These are phyloP conservation scores for Cercospora zeina DNA, from an alignment of 2,329 filamentous ascomycete species.

Conservation along the genomic window DNA sequence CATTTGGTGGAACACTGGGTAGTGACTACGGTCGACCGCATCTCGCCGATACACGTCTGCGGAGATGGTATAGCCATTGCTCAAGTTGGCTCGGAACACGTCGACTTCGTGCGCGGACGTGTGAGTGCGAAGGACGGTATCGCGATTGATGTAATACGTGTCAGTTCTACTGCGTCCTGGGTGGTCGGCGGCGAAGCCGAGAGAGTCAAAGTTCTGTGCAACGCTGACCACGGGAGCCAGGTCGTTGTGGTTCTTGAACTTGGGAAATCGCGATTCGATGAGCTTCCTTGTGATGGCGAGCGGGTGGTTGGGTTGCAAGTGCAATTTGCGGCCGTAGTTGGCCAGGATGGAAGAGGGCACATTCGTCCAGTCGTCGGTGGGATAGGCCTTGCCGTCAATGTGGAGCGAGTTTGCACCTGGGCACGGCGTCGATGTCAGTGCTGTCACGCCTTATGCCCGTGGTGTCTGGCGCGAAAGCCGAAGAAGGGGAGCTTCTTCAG, in stretches of 20 bases:
- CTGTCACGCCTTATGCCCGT: slow-evolving; percentile 5
- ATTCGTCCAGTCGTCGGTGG: slow-evolving; percentile 82
- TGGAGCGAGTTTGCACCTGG: slow-evolving; percentile 37
- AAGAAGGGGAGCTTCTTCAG: neutral
- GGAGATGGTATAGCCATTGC: slow-evolving; percentile 81
- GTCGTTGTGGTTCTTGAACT: slow-evolving; percentile 74
- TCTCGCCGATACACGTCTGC: slow-evolving; percentile 95
- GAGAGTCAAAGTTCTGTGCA: slow-evolving; percentile 90
- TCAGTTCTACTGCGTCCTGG: slow-evolving; percentile 84
- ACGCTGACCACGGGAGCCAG: slow-evolving; percentile 83
- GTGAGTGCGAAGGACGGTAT: slow-evolving; percentile 85
- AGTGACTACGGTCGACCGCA: slow-evolving; percentile 91
- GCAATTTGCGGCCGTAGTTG: slow-evolving; percentile 74
- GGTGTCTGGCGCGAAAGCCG: neutral
- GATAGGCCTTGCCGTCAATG: slow-evolving; percentile 65
- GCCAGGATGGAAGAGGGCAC: slow-evolving; percentile 72
- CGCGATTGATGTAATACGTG: slow-evolving; percentile 90
- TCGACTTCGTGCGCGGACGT: slow-evolving; percentile 91
- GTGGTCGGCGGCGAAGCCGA: slow-evolving; percentile 86
- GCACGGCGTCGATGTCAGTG: neutral
- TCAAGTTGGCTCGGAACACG: slow-evolving; percentile 70
- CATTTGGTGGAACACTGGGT: slow-evolving; percentile 98
- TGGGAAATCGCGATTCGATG: slow-evolving; percentile 84
- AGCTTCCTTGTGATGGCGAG: slow-evolving; percentile 86
- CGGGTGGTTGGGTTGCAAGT: slow-evolving; percentile 87